These are phyloP conservation scores for Lasiodiplodia hormozganensis DNA, from an alignment of 2,329 filamentous ascomycete species.

Conservation along the genomic window DNA sequence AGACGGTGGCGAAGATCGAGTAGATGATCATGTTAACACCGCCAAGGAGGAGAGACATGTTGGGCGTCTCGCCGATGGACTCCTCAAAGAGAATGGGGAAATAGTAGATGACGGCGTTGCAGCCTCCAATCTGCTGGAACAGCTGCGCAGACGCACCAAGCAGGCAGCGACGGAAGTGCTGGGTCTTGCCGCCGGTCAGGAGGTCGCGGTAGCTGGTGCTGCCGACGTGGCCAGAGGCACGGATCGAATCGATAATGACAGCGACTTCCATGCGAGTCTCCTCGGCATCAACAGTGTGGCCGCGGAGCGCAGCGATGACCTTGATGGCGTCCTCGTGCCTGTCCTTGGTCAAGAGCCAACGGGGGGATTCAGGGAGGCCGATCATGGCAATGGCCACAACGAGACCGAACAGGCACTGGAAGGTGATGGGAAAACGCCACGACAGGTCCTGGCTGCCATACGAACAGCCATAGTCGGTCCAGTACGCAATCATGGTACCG, in stretches of 20 bases:
- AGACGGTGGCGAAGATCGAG: constrained; percentile 62
- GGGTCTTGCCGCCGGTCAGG: constrained; percentile 68
- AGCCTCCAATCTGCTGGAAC: constrained; percentile 67
- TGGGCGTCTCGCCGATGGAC: constrained; percentile 58
- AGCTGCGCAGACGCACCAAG: constrained; percentile 65
- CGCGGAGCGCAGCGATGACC: constrained; percentile 60
- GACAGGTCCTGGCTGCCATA: constrained; percentile 41
- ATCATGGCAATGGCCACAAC: constrained; percentile 52
- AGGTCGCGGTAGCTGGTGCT: constrained; percentile 58
- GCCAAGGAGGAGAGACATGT: constrained; percentile 52
- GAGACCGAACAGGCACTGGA: constrained; percentile 59
- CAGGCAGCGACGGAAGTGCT: constrained; percentile 70
- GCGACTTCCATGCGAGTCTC: constrained; percentile 67
- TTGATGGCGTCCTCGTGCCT: constrained; percentile 56
- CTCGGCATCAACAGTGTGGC: constrained; percentile 57
- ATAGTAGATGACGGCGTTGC: constrained; percentile 55
- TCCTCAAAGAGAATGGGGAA: constrained; percentile 50
- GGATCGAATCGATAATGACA: constrained; percentile 66
- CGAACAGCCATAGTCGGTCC: constrained; percentile 48
- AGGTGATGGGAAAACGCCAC: constrained; percentile 62
- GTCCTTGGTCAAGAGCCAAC: constrained; percentile 65
- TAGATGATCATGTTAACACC: constrained; percentile 64
- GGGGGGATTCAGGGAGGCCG: constrained; percentile 64
- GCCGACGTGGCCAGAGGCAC: constrained; percentile 49
- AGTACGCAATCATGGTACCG: constrained; percentile 60